These are phyloP conservation scores for Trichoderma arundinaceum DNA, from an alignment of 2,329 filamentous ascomycete genomes.

Conservation along the genomic window DNA sequence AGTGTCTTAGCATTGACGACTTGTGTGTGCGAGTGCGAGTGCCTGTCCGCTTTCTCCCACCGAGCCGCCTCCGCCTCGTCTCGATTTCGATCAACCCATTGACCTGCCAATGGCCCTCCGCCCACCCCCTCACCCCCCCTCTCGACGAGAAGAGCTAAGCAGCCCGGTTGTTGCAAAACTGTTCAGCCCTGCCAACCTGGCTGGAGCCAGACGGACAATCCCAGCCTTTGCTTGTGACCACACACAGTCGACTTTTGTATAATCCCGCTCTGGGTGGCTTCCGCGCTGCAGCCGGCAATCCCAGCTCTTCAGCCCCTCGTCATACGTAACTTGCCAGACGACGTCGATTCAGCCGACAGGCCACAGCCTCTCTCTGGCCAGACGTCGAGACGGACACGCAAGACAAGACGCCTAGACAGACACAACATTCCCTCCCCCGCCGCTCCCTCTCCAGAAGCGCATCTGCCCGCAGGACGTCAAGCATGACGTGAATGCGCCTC, in stretches of 20 bases:
- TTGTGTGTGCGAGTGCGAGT: slow-evolving; percentile 2
- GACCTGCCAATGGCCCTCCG: slow-evolving; percentile 14
- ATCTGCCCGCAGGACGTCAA: slow-evolving; percentile 30
- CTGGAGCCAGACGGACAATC: slow-evolving; percentile 2
- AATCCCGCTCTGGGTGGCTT: slow-evolving; percentile 18
- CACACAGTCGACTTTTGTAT: neutral
- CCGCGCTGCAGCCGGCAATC: slow-evolving; percentile 24
- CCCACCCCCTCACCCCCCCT: slow-evolving; percentile 29
- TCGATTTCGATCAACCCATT: slow-evolving; percentile 15
- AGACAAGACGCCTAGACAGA: neutral
- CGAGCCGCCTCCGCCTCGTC: slow-evolving; percentile 25
- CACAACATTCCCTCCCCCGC: neutral
- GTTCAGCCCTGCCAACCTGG: slow-evolving; percentile 29
- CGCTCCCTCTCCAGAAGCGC: slow-evolving; percentile 8
- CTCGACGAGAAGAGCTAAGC: slow-evolving; percentile 19
- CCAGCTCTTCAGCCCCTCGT: slow-evolving; percentile 27
- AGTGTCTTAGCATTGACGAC: neutral
- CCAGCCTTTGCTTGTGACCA: slow-evolving; percentile 12
- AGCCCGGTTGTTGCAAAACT: slow-evolving; percentile 17
- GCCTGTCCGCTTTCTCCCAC: slow-evolving; percentile 30
- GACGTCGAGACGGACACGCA: neutral
- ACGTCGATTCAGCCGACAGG: slow-evolving; percentile 2
- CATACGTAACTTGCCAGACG: slow-evolving; percentile 5
- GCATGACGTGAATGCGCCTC: slow-evolving; percentile 44
- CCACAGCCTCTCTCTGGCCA: neutral